Conservation (phyloP, 2,329 filamentous ascomycete genomes). For the Pseudogymnoascus sp. region DNA sequence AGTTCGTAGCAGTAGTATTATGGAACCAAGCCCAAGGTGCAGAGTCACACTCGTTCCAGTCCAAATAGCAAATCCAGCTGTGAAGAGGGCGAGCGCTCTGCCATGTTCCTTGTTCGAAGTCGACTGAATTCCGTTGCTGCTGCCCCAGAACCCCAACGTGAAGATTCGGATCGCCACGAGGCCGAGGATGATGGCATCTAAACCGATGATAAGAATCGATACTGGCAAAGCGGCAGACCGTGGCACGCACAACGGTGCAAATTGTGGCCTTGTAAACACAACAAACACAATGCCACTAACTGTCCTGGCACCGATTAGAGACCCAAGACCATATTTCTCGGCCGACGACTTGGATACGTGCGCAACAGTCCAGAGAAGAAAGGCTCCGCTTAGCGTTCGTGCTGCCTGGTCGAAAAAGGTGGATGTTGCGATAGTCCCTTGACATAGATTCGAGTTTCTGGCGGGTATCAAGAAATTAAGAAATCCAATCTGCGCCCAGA, state of each 20-base stretch:
- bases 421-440: slow-evolving; percentile 24
- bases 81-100: slow-evolving; percentile 22
- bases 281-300: slow-evolving; percentile 26
- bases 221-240: slow-evolving; percentile 24
- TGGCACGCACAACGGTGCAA: slow-evolving; percentile 27
- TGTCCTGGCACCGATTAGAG: slow-evolving; percentile 23
- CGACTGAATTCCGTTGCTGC: slow-evolving; percentile 16
- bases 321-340: slow-evolving; percentile 24
- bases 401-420: slow-evolving; percentile 29
- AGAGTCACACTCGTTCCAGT: slow-evolving; percentile 27
- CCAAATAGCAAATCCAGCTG: slow-evolving; percentile 26
- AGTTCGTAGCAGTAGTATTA: slow-evolving; percentile 25
- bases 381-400: slow-evolving; percentile 26
- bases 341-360: slow-evolving; percentile 24
- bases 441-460: slow-evolving; percentile 21
- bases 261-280: slow-evolving; percentile 27
- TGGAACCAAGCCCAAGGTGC: slow-evolving; percentile 25
- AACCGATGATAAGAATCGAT: slow-evolving; percentile 25
- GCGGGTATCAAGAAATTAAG: slow-evolving; percentile 24
- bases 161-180: slow-evolving; percentile 22
- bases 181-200: slow-evolving; percentile 27
- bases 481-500: slow-evolving; percentile 27
- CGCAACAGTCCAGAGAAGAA: slow-evolving; percentile 28
- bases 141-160: slow-evolving; percentile 21
- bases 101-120: slow-evolving; percentile 20